phyloP scores from a whole-genome alignment of 2,329 filamentous ascomycete species.

The Colletotrichum musae region DNA sequence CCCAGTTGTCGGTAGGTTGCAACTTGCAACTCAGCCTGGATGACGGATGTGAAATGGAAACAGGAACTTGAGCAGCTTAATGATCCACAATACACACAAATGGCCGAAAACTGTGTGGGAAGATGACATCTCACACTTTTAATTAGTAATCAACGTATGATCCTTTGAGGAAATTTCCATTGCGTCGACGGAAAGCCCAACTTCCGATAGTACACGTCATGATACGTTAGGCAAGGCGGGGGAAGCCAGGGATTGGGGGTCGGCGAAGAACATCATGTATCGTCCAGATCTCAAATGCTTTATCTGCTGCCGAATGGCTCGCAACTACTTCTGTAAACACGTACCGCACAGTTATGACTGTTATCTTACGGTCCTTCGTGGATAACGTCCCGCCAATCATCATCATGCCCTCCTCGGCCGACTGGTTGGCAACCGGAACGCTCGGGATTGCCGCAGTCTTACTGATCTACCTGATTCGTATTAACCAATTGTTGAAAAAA shows the following conservation, averaged over 20 bases:
- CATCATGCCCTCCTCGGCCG: background rate
- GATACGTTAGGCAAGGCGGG: background rate
- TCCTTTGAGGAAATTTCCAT: background rate
- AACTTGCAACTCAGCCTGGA: no score
- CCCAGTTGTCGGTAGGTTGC: no score
- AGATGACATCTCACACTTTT: no score
- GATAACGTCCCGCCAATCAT: background rate
- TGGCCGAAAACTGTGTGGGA: no score
- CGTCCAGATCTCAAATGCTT: no score
- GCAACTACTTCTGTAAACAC: no score
- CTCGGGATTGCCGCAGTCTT: background rate
- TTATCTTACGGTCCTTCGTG: background rate
- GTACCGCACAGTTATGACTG: no score
- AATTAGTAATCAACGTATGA: background rate
- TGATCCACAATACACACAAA: no score
- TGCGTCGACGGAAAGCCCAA: background rate
- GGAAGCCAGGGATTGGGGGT: background rate
- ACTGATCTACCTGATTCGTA: background rate
- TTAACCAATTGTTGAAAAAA: background rate
- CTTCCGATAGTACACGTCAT: background rate
- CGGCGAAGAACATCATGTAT: background rate
- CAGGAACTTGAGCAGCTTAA: no score
- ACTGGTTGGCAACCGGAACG: background rate
- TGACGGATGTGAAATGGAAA: no score
- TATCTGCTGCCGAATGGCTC: no score